phyloP scores from a whole-genome alignment of 306 rosid genomes.

The Prinsepia uniflora region DNA sequence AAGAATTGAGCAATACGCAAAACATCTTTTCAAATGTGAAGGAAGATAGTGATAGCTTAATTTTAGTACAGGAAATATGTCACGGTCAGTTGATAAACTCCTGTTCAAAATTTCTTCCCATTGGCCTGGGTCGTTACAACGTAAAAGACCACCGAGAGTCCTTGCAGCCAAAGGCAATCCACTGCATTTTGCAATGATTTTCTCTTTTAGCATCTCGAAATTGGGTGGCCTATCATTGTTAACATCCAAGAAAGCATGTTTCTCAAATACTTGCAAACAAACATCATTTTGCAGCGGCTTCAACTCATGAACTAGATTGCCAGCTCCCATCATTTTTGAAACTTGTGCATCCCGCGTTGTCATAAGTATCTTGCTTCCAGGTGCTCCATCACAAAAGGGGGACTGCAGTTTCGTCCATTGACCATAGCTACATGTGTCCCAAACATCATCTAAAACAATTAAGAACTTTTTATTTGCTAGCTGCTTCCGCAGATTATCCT shows the following conservation, averaged over 20 bases:
- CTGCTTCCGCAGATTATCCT: background rate
- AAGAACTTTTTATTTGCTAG: constrained; percentile 1
- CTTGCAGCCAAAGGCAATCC: constrained; percentile 33
- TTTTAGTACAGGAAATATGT: constrained; percentile 20
- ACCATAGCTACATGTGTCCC: constrained; percentile 3
- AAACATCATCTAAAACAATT: constrained; percentile 27
- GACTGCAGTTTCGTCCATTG: background rate
- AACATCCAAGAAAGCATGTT: constrained; percentile 10
- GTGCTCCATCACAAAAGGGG: constrained; percentile 5
- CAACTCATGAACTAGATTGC: background rate
- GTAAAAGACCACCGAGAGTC: constrained; percentile 29
- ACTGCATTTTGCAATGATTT: constrained; percentile 18
- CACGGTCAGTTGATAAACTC: background rate
- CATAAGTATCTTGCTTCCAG: constrained; percentile 21
- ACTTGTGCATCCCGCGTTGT: constrained; percentile 23
- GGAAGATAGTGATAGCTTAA: constrained; percentile 29
- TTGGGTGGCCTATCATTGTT: background rate
- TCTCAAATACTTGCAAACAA: constrained; percentile 24
- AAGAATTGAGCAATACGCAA: constrained; percentile 36
- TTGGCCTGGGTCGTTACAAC: background rate
- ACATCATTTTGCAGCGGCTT: constrained; percentile 1
- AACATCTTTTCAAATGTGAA: constrained; percentile 24
- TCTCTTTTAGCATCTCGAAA: background rate
- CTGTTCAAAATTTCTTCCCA: constrained; percentile 26
- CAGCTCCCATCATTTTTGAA: constrained; percentile 10